These are phyloP conservation scores for Eragrostis tef DNA, from an alignment of 202 grass and related monocot species.

Conservation along the genomic window DNA sequence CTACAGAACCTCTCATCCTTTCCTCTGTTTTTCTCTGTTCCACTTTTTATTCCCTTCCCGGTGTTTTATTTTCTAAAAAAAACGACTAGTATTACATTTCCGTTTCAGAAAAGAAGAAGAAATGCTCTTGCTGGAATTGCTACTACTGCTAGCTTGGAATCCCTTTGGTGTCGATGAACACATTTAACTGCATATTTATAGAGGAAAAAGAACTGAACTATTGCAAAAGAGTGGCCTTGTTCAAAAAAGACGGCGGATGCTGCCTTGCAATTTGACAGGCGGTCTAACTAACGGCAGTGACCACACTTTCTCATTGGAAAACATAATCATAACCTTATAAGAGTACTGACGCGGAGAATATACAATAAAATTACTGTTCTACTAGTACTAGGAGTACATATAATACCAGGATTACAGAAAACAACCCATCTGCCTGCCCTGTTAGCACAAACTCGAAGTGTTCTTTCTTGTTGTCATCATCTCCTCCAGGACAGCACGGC, in stretches of 20 bases:
- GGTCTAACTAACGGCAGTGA: background rate
- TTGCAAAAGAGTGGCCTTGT: background rate
- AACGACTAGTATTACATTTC: too few species aligned
- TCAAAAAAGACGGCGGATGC: slow-evolving; percentile 18
- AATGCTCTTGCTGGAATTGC: background rate
- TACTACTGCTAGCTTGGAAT: background rate
- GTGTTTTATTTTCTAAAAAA: background rate
- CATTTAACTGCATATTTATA: too few species aligned
- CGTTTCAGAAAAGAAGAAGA: background rate
- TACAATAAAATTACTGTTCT: background rate
- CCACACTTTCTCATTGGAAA: background rate
- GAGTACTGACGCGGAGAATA: background rate
- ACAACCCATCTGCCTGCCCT: background rate
- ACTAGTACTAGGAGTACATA: background rate
- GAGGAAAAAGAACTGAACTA: background rate
- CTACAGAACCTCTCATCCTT: background rate
- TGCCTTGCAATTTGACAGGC: background rate
- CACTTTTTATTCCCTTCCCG: background rate
- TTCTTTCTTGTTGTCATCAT: slow-evolving; percentile 24
- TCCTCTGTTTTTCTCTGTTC: background rate
- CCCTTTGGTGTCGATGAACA: background rate
- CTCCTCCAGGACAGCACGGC: background rate
- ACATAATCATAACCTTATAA: background rate
- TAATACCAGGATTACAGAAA: background rate
- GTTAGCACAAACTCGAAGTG: background rate